Evolutionary conservation across 2,329 filamentous ascomycete genomes (phyloP), one percentile per base, ranked within the genome.

Genomic region (Alternaria alternata): DNA sequence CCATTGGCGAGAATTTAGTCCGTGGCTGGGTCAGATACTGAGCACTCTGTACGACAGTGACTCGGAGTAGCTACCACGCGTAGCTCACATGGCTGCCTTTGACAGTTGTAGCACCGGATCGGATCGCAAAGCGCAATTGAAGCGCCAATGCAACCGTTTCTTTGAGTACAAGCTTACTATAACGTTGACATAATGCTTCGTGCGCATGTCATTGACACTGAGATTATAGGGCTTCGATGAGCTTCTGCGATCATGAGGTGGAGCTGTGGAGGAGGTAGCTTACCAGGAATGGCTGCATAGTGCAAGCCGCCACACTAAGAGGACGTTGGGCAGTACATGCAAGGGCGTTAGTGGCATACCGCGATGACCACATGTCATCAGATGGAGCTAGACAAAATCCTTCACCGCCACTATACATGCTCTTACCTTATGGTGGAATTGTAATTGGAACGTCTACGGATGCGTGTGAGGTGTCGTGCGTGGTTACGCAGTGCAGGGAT

Each of bases 81-180:
- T 59, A 61, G 43, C 53, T 67, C 67, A 69, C 72, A 74, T 76
- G 74, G 72, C 63, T 67, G 65, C 51, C 53, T 66, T 65, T 77
- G 74, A 76, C 69, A 76, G 71, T 57, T 65, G 70, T 72, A 67
- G 70, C 68, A 66, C 65, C 68, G 69, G 73, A 70, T 69, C 70
- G 69, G 69, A 65, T 69, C 68, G 70, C 66, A 59, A 51, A 58
- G 41, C 52, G 58, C 56, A 57, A 47, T 54, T 26, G 46, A 58
- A 57, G 55, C 53, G 54, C 63, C 67, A 49, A 63, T 62, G 63
- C 61, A 67, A 67, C 67, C 57, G 63, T 52, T 67, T 61, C 42
- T 22, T 16, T 41, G 24, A 32, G 43, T 39, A 47, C 44, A 48
- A 38, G 30, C 49, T 41, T 41, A 46, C 41, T 14, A 18, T 53